phyloP scores from a whole-genome alignment of 2,329 filamentous ascomycete species.

The Thielaviopsis euricoi region DNA sequence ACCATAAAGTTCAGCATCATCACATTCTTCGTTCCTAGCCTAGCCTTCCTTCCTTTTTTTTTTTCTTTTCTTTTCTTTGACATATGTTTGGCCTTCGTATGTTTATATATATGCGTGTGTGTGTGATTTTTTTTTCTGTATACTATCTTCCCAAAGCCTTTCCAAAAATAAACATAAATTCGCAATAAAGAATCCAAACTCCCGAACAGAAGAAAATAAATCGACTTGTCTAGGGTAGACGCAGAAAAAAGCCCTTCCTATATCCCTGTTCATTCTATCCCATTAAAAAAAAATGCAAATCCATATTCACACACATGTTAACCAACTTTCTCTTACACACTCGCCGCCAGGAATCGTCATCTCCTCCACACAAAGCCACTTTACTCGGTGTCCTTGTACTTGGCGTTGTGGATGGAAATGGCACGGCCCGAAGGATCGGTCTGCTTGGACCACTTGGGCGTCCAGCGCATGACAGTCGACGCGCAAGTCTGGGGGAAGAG shows the following conservation, averaged over 20 bases:
- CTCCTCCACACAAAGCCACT: no score
- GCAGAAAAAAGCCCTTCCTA: neutral
- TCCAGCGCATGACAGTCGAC: constrained; percentile 88
- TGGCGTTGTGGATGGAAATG: constrained; percentile 58
- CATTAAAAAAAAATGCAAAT: neutral
- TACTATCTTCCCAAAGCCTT: neutral
- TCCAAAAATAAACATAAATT: no score
- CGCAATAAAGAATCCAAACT: neutral
- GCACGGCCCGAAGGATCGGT: constrained; percentile 85
- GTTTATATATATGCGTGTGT: no score
- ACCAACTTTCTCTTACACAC: neutral
- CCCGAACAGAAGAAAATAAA: neutral
- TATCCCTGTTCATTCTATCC: neutral
- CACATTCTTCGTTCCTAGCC: no score
- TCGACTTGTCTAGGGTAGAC: neutral
- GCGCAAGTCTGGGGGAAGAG: constrained; percentile 90
- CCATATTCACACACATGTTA: neutral
- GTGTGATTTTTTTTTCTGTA: no score
- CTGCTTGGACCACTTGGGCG: constrained; percentile 93
- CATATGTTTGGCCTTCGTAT: no score
- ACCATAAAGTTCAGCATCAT: no score
- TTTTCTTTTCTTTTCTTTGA: no score
- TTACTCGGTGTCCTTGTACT: constrained; percentile 38
- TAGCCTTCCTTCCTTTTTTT: no score
- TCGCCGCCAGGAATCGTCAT: neutral